Percentiles rank a stretch among this genome's conserved stretches.
Evolutionary conservation across 1,284 basidiomycete species (phyloP).

Genomic region (Ceratobasidium sp.): DNA sequence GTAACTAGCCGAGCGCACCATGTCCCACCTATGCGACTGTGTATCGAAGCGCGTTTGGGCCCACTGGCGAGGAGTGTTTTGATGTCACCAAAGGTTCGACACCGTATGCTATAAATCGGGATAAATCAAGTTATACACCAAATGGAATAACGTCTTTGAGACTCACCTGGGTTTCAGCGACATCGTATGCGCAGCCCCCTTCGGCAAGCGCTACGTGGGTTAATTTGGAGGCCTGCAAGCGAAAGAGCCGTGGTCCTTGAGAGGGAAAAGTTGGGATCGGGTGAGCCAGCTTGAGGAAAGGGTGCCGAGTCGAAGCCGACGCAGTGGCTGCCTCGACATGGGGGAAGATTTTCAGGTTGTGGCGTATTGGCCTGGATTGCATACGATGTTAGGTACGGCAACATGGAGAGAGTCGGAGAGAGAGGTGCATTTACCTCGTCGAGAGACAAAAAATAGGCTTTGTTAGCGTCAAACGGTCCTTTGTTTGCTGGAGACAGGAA

Average conservation of each 20-base stretch:
- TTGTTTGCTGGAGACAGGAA: conserved; percentile 56
- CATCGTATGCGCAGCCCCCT: conserved; percentile 55
- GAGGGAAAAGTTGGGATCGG: conserved; percentile 69
- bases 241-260: conserved; percentile 78
- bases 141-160: too few relatives aligned
- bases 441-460: conserved; percentile 76
- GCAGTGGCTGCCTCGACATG: conserved; percentile 86
- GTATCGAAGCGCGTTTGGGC: too few relatives aligned
- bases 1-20: too few relatives aligned
- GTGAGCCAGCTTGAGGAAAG: conserved; percentile 60
- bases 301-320: conserved; percentile 84
- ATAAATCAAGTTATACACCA: too few relatives aligned
- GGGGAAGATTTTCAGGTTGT: conserved; percentile 76
- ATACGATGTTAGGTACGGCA: conserved; percentile 18
- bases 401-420: neutral
- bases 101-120: too few relatives aligned
- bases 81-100: too few relatives aligned
- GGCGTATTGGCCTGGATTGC: conserved; percentile 64
- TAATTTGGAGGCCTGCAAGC: conserved; percentile 78
- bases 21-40: too few relatives aligned
- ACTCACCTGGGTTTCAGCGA: too few relatives aligned
- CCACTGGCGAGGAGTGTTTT: too few relatives aligned
- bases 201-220: conserved; percentile 80
- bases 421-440: conserved; percentile 58
- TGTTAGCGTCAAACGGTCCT: conserved; percentile 72